Conservation (phyloP, 441 rosid genomes). For the Eutrema salsugineum region DNA sequence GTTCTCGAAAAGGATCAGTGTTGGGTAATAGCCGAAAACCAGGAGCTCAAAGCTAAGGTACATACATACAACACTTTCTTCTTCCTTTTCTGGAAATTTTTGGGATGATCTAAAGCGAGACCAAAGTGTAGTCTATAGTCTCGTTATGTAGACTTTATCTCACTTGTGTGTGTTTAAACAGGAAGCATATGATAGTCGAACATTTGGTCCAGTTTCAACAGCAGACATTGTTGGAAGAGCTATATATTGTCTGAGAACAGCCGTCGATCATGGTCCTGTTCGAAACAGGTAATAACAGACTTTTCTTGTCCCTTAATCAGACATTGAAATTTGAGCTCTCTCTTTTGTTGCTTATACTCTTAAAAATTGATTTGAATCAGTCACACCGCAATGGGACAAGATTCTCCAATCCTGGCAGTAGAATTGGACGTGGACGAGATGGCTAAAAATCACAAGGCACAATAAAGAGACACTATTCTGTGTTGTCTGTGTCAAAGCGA, state of each 20-base stretch:
- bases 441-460: conserved; percentile 74
- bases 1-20: conserved; percentile 75
- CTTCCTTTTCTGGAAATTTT: neutral
- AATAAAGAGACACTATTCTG: conserved; percentile 13
- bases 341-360: neutral
- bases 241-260: conserved; percentile 73
- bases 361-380: conserved; percentile 34
- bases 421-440: conserved; percentile 92
- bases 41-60: conserved; percentile 78
- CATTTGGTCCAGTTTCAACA: conserved; percentile 82
- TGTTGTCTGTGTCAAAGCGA: neutral
- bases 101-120: neutral
- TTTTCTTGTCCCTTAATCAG: neutral
- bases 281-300: conserved; percentile 60
- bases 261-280: conserved; percentile 92
- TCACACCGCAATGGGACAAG: conserved; percentile 55
- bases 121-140: neutral
- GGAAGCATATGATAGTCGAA: conserved; percentile 92
- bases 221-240: conserved; percentile 77
- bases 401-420: conserved; percentile 72
- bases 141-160: neutral
- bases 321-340: neutral
- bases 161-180: conserved; percentile 22
- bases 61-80: neutral
- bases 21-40: conserved; percentile 91